Evolutionary conservation across 257 asterid genomes (phyloP).

Genomic region (Solanum bukasovii): DNA sequence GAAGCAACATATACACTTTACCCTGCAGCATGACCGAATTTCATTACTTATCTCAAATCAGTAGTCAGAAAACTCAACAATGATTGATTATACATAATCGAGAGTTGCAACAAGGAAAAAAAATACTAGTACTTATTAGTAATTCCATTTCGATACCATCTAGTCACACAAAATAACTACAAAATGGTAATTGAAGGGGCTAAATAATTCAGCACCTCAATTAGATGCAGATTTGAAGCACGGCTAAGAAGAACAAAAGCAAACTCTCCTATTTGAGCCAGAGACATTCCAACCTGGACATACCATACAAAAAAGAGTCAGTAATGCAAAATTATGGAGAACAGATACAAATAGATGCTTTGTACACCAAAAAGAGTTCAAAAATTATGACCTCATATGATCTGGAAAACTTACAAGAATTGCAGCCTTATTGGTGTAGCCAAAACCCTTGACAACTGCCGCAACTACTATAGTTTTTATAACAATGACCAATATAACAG

Average conservation of each 20-base stretch:
- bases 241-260: slow-evolving; percentile 86
- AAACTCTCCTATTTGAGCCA: slow-evolving; percentile 88
- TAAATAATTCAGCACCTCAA: slow-evolving; percentile 34
- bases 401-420: slow-evolving; percentile 43
- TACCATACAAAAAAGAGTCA: not conserved
- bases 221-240: slow-evolving; percentile 71
- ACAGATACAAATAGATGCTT: not conserved
- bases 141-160: not conserved
- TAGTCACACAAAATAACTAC: not conserved
- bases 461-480: slow-evolving; percentile 58
- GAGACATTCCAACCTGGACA: slow-evolving; percentile 79
- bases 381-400: not conserved
- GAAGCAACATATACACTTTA: slow-evolving; percentile 63
- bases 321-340: not conserved
- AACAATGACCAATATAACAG: slow-evolving; percentile 62
- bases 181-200: not conserved
- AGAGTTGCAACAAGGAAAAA: not conserved
- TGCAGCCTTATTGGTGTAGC: slow-evolving; percentile 68
- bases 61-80: not conserved
- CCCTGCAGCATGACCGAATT: slow-evolving; percentile 36
- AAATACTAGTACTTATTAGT: not conserved
- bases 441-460: slow-evolving; percentile 66
- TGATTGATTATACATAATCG: not conserved
- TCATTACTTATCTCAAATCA: not conserved
- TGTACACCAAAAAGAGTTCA: not conserved